Evolutionary conservation across 192 early-diverging fungal species (phyloP).

Genomic region (Backusella tuberculispora): DNA sequence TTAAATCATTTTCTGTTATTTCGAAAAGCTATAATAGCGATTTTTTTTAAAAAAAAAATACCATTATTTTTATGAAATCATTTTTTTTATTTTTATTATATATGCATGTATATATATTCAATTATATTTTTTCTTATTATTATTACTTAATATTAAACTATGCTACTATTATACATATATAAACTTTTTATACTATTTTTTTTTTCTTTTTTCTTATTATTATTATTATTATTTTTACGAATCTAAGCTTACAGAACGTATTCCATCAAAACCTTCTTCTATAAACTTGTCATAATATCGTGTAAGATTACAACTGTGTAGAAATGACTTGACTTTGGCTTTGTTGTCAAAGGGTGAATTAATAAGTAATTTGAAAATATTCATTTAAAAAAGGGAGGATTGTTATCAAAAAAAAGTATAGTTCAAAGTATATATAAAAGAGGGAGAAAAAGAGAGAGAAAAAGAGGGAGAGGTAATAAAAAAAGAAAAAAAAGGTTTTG

Average conservation of each 20-base stretch:
- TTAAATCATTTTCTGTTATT: slow-evolving; percentile 42
- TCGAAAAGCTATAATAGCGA: slow-evolving; percentile 36
- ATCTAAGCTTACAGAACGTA: slow-evolving; percentile 38
- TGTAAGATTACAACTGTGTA: slow-evolving; percentile 28
- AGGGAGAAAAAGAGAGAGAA: neutral
- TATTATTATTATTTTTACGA: no score
- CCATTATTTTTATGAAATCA: neutral
- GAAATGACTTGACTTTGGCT: slow-evolving; percentile 26
- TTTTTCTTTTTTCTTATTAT: no score
- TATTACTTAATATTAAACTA: neutral
- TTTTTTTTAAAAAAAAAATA: neutral
- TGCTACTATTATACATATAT: neutral
- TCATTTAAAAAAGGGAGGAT: neutral
- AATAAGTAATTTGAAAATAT: slow-evolving; percentile 7
- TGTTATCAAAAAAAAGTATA: neutral
- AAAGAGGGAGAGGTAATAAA: neutral
- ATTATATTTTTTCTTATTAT: no score
- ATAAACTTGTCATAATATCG: slow-evolving; percentile 42
- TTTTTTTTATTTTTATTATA: neutral
- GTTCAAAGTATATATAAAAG: neutral
- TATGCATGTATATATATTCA: no score
- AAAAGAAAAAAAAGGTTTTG: neutral
- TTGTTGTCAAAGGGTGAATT: slow-evolving; percentile 5
- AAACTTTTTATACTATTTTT: neutral
- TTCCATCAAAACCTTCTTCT: slow-evolving; percentile 44